These are phyloP conservation scores for Neophaeococcomyces aloes DNA, from an alignment of 2,329 filamentous ascomycete species.

Conservation along the genomic window DNA sequence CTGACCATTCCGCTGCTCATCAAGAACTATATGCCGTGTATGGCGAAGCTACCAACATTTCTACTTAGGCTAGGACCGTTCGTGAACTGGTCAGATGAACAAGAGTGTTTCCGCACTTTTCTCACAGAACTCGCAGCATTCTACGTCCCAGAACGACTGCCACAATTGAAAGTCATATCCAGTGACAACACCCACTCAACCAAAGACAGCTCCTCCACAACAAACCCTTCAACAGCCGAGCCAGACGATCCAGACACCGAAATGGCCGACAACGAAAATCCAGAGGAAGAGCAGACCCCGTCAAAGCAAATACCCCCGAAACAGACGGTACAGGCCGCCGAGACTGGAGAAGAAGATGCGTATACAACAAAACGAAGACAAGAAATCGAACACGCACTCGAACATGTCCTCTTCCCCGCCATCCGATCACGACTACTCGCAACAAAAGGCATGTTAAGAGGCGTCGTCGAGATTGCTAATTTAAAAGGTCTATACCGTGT, in stretches of 20 bases:
- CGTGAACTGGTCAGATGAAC: slow-evolving; percentile 78
- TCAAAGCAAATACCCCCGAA: slow-evolving; percentile 26
- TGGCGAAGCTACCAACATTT: slow-evolving; percentile 82
- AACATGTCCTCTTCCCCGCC: slow-evolving; percentile 81
- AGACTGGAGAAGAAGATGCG: slow-evolving; percentile 41
- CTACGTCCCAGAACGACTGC: slow-evolving; percentile 79
- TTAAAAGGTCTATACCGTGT: slow-evolving; percentile 86
- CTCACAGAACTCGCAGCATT: slow-evolving; percentile 79
- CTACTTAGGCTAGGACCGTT: slow-evolving; percentile 78
- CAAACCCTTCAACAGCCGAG: neutral
- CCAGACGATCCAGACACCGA: slow-evolving; percentile 9
- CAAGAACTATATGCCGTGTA: slow-evolving; percentile 75
- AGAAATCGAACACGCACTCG: slow-evolving; percentile 64
- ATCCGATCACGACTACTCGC: slow-evolving; percentile 74
- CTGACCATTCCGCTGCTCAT: slow-evolving; percentile 70
- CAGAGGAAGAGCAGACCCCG: slow-evolving; percentile 21
- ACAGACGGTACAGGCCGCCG: slow-evolving; percentile 22
- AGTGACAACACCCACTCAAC: slow-evolving; percentile 20
- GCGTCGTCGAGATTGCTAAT: slow-evolving; percentile 78
- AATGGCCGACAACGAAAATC: slow-evolving; percentile 17
- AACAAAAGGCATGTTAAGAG: slow-evolving; percentile 64
- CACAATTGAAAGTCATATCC: slow-evolving; percentile 35
- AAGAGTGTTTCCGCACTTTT: slow-evolving; percentile 74
- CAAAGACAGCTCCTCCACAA: neutral
- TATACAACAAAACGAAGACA: slow-evolving; percentile 44